A percentile compares a stretch with the other conserved stretches of the same genome.
Conservation (phyloP, 305 asterid species). For the Solanum hybrid region DNA sequence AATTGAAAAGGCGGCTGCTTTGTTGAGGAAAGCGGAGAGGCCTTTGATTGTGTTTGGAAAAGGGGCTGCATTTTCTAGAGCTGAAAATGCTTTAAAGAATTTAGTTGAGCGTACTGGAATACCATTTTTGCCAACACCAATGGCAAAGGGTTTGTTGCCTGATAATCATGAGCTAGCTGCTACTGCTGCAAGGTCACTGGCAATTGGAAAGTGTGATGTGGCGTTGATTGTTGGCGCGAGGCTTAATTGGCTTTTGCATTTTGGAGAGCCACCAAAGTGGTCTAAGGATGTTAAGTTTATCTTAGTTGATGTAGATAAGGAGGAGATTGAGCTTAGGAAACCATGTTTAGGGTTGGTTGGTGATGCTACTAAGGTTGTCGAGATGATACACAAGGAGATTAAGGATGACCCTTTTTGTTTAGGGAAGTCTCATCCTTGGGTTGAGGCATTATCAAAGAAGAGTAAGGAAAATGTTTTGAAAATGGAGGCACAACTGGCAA, state of each 20-base stretch:
- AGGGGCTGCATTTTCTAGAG: conserved; percentile 72
- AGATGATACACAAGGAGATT: conserved; percentile 53
- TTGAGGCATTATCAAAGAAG: conserved; percentile 52
- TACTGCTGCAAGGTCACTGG: conserved; percentile 78
- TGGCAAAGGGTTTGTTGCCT: conserved; percentile 76
- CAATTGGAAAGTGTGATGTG: conserved; percentile 79
- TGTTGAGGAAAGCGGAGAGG: conserved; percentile 60
- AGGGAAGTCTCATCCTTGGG: conserved; percentile 74
- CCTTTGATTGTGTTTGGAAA: conserved; percentile 86
- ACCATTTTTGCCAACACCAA: conserved; percentile 82
- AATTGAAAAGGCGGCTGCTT: conserved; percentile 49
- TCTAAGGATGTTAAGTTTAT: conserved; percentile 70
- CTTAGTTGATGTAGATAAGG: conserved; percentile 50
- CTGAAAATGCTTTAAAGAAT: conserved; percentile 46
- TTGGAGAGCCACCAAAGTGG: conserved; percentile 89
- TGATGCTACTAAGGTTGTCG: conserved; percentile 70
- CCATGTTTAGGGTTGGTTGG: conserved; percentile 68
- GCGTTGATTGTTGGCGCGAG: conserved; percentile 79
- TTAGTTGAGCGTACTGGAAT: conserved; percentile 65
- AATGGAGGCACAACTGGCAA: conserved; percentile 71
- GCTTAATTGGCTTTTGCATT: conserved; percentile 84
- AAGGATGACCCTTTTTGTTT: conserved; percentile 76
- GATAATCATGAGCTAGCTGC: conserved; percentile 80
- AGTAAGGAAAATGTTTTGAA: conserved; percentile 59
- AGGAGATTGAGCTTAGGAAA: conserved; percentile 65